A percentile compares a stretch with the other conserved stretches of the same genome.
Evolutionary conservation across 2,329 filamentous ascomycete genomes (phyloP).

Genomic region (Sporothrix protearum): DNA sequence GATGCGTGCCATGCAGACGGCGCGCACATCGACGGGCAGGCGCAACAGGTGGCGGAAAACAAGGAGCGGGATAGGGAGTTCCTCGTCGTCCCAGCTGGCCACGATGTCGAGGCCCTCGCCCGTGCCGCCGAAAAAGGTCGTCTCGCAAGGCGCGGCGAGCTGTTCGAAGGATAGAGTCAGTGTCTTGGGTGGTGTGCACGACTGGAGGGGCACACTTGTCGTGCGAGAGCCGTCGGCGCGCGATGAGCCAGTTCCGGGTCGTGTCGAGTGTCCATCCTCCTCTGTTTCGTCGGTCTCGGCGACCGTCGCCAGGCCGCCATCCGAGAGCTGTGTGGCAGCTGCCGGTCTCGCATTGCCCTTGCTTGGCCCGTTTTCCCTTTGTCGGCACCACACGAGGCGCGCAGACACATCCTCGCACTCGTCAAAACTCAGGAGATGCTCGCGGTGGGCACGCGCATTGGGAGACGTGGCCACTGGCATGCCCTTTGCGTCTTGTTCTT

Average conservation of each 20-base stretch:
- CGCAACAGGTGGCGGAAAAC: constrained; percentile 72
- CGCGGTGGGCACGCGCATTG: neutral
- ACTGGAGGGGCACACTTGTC: constrained; percentile 42
- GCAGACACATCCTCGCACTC: constrained; percentile 77
- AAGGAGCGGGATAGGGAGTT: constrained; percentile 71
- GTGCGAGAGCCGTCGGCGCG: constrained; percentile 35
- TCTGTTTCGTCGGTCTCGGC: constrained; percentile 56
- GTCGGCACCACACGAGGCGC: constrained; percentile 74
- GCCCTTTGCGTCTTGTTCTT: constrained; percentile 32
- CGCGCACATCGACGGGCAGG: constrained; percentile 76
- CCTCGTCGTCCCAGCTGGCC: constrained; percentile 76
- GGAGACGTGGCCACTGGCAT: neutral
- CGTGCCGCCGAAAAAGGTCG: constrained; percentile 61
- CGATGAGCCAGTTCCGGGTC: constrained; percentile 23
- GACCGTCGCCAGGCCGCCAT: constrained; percentile 47
- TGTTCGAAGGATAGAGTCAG: constrained; percentile 65
- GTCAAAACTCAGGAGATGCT: constrained; percentile 58
- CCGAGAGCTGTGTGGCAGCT: constrained; percentile 24
- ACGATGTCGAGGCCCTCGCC: constrained; percentile 38
- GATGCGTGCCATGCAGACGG: constrained; percentile 82
- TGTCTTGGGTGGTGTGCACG: constrained; percentile 49
- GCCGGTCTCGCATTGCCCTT: constrained; percentile 28
- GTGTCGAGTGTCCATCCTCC: constrained; percentile 3
- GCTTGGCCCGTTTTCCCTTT: constrained; percentile 30
- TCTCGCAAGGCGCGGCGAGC: constrained; percentile 72